Evolutionary conservation across 768 basidiomycete species (phyloP), one percentile per base, ranked within the genome.

Genomic region (Amanita inopinata): DNA sequence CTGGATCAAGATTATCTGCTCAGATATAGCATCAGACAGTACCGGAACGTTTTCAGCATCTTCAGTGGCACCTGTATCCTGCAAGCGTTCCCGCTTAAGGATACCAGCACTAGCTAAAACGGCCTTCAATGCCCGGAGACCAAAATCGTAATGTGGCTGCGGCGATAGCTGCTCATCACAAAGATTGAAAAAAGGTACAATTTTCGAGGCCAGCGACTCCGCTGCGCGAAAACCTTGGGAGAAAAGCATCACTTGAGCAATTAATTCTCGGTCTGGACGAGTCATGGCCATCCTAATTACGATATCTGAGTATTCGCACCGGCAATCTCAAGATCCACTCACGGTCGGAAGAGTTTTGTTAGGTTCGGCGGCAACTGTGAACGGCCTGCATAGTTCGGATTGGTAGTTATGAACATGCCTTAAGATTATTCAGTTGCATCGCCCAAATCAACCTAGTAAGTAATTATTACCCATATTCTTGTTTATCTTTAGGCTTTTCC

Each of bases 221-320:
- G 96, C 96, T 9, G 92, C 92, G 28, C 96, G 80, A 78, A 98
- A 99, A 48, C 96, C 96, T 67, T 98, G 96, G 14, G 96, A 98
- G 69, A 98, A 98, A 34, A 99, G 69, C 88, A 98, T 92, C 59
- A 99, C 96, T 64, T 99, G 96, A 3, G 96, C 96, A 54, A 99
- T 99, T 36, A 99, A 81, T 60, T 99, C 94, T 46, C 92, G 82
- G 60, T 98, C 96, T 18, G 96, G 96, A 38, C 90, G 80, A 5
- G 96, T 96, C 96, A 99, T 99, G 25, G 96, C 91, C 87, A 98
- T 97, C 46, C 91, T 94, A 49, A 22, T 38, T 6, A 39, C 37
- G 23, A 30, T n/a, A 4, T 49, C 17, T 52, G 25, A 53, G 51
- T 20, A 53, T 51, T 39, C 5, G 20, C n/a, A 28, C 2, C 3